A percentile compares a stretch with the other conserved stretches of the same genome.
These are phyloP conservation scores for Phoenix dactylifera DNA, from an alignment of 176 grass and related monocot genomes.

Conservation along the genomic window DNA sequence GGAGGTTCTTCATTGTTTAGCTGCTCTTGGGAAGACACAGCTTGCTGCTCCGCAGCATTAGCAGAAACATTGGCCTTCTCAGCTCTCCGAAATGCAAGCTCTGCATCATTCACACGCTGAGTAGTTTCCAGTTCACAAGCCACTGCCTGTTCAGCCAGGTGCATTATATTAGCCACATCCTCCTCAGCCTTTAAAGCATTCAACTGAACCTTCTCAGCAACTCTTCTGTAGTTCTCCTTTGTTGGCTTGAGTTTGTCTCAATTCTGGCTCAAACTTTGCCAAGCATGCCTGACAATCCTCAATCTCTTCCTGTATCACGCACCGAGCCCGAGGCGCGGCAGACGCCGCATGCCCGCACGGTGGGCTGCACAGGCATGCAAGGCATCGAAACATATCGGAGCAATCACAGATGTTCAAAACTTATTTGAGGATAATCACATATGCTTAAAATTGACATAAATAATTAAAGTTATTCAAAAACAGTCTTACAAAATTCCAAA, in stretches of 20 bases:
- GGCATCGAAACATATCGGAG: too few relatives aligned
- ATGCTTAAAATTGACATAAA: too few relatives aligned
- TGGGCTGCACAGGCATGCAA: too few relatives aligned
- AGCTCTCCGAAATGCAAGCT: constrained; percentile 47
- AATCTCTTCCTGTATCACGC: constrained; percentile 45
- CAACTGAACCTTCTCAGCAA: constrained; percentile 61
- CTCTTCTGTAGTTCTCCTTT: constrained; percentile 57
- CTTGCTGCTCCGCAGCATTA: constrained; percentile 36
- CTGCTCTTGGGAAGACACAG: constrained; percentile 37
- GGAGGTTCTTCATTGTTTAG: constrained; percentile 23
- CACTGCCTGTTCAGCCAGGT: constrained; percentile 85
- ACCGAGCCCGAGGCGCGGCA: too few relatives aligned
- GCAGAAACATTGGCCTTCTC: constrained; percentile 48
- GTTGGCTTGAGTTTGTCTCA: constrained; percentile 34
- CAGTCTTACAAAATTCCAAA: too few relatives aligned
- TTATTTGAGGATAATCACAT: too few relatives aligned
- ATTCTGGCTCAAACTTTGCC: constrained; percentile 37
- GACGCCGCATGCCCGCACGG: too few relatives aligned
- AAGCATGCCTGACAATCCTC: constrained; percentile 36
- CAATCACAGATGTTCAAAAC: too few relatives aligned
- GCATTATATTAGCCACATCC: constrained; percentile 88
- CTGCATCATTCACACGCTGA: constrained; percentile 57
- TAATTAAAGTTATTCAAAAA: too few relatives aligned
- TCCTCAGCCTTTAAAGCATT: constrained; percentile 82
- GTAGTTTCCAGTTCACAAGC: constrained; percentile 71